phyloP scores from a whole-genome alignment of 148 eudicot species.

The Camellia granthamiana region DNA sequence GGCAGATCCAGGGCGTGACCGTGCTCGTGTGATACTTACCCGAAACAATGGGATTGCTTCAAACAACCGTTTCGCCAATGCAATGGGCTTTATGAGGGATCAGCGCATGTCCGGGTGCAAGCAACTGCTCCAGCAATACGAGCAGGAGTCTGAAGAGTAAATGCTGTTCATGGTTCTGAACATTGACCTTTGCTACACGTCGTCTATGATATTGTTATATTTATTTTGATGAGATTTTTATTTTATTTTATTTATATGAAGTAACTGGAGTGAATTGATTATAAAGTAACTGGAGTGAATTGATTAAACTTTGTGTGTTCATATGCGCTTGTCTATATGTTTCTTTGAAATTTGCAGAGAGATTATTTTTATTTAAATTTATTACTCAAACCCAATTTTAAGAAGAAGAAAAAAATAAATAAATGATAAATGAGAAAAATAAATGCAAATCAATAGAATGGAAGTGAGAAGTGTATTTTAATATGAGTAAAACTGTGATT shows the following conservation, averaged over 20 bases:
- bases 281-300: too few species aligned
- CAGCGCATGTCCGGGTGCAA: slow-evolving; percentile 11
- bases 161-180: neutral
- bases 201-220: neutral
- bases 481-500: too few species aligned
- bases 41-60: slow-evolving; percentile 42
- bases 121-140: slow-evolving; percentile 14
- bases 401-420: too few species aligned
- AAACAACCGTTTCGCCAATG: slow-evolving; percentile 28
- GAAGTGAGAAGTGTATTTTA: too few species aligned
- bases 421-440: too few species aligned
- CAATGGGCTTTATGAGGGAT: slow-evolving; percentile 13
- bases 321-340: too few species aligned
- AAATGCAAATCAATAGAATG: too few species aligned
- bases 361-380: too few species aligned
- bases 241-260: neutral
- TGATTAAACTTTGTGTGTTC: too few species aligned
- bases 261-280: neutral
- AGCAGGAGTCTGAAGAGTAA: neutral
- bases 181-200: neutral
- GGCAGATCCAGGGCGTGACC: slow-evolving; percentile 23
- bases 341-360: too few species aligned
- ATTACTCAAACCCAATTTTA: too few species aligned
- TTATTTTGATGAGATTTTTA: neutral
- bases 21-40: slow-evolving; percentile 44